These are phyloP conservation scores for Tylopilus sp. DNA, from an alignment of 768 basidiomycete species.

Conservation along the genomic window DNA sequence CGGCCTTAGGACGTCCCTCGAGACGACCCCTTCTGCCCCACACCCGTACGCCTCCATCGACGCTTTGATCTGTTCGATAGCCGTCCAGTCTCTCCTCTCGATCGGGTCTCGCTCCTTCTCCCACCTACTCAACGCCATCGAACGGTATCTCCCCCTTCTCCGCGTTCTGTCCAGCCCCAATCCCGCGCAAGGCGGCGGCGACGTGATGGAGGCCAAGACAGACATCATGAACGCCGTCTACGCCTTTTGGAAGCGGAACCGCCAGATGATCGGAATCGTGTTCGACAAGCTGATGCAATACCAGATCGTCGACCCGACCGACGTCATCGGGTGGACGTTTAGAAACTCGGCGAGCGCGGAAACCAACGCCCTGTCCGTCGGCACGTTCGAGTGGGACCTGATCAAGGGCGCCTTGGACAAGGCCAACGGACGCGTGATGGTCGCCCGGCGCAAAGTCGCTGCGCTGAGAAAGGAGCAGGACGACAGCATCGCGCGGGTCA, in stretches of 20 bases:
- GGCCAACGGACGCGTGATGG: slow-evolving; percentile 82
- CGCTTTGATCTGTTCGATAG: slow-evolving; percentile 66
- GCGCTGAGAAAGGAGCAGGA: slow-evolving; percentile 86
- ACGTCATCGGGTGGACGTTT: slow-evolving; percentile 88
- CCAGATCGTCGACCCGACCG: slow-evolving; percentile 91
- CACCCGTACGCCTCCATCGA: slow-evolving; percentile 58
- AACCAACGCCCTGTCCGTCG: slow-evolving; percentile 37
- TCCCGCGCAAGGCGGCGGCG: slow-evolving; percentile 21
- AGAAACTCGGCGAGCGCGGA: slow-evolving; percentile 42
- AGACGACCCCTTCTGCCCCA: slow-evolving; percentile 51
- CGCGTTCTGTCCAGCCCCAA: slow-evolving; percentile 49
- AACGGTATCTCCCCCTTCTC: slow-evolving; percentile 82
- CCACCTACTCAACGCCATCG: slow-evolving; percentile 95
- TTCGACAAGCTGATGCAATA: slow-evolving; percentile 99
- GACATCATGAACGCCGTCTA: slow-evolving; percentile 71
- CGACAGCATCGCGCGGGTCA: slow-evolving; percentile 72
- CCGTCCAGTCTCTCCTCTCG: slow-evolving; percentile 83
- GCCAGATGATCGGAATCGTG: slow-evolving; percentile 87
- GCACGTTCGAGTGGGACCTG: slow-evolving; percentile 81
- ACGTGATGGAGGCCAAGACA: slow-evolving; percentile 55
- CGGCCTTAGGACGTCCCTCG: slow-evolving; percentile 60
- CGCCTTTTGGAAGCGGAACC: slow-evolving; percentile 79
- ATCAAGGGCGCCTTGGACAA: slow-evolving; percentile 83
- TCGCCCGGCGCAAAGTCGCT: slow-evolving; percentile 70
- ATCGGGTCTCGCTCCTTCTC: slow-evolving; percentile 96